Evolutionary conservation across 2,329 filamentous ascomycete species (phyloP), one percentile per base, ranked within the genome.

Genomic region (Fusarium acutatum): DNA sequence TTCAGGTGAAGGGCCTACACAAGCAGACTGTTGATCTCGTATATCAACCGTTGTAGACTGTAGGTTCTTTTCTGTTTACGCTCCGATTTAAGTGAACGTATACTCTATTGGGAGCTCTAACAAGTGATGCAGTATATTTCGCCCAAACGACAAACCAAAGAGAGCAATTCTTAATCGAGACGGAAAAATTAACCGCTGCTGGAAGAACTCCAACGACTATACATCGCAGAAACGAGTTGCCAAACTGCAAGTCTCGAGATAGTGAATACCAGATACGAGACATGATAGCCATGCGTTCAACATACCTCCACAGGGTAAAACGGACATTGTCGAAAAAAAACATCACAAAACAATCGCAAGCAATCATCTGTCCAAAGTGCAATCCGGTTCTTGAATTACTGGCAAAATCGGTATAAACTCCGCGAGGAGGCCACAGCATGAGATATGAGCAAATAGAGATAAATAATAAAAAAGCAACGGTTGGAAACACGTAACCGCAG

Each of bases 361-460:
- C 58, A 70, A 61, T 62, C n/a, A 37, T 50, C 34, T 30, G 24
- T 69, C 47, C 34, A 69, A 69, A 60, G 65, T 65, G 72, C 68
- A 68, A 66, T 53, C 63, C 66, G 67, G 74, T 77, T 77, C 75
- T 78, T 75, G 73, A 78, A 78, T 76, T 76, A 76, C 71, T 77
- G 71, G 68, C 72, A 71, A 75, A 72, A 67, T 77, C 76, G 76
- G 76, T 76, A 78, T 77, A 69, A 75, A 66, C 67, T 76, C 76
- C 73, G 73, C 67, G 77, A 74, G 72, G 74, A 78, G 73, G 71
- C 60, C 64, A 70, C 57, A 74, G 37, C 41, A 60, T 74, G 69
- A 71, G 63, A 69, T 74, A 60, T 74, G 71, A 74, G 59, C 57
- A 73, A 74, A 71, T 71, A 72, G 58, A 71, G 67, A 69, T 67